Percentiles rank a stretch among this genome's conserved stretches.
phyloP scores from a whole-genome alignment of 495 filamentous ascomycete species.

The Daldinia loculata region DNA sequence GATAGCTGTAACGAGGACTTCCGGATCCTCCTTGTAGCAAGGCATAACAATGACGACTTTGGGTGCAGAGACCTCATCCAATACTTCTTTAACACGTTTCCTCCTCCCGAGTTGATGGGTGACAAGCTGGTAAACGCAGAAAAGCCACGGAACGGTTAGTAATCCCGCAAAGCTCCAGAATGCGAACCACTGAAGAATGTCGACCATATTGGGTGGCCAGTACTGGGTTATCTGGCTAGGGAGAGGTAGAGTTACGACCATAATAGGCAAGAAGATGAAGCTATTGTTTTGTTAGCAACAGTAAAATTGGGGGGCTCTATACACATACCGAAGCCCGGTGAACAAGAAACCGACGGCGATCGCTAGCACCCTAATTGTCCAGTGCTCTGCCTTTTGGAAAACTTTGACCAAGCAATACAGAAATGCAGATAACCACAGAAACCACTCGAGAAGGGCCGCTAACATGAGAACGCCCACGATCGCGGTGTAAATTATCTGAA shows the following conservation, averaged over 20 bases:
- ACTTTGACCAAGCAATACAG: constrained; percentile 91
- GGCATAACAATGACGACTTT: constrained; percentile 99
- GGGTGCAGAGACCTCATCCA: constrained; percentile 86
- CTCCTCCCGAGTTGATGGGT: constrained; percentile 84
- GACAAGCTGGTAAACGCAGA: constrained; percentile 89
- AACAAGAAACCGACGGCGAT: constrained; percentile 79
- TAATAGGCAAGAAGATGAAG: constrained; percentile 87
- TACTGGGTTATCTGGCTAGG: constrained; percentile 73
- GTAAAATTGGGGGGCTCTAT: not conserved
- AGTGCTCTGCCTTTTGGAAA: constrained; percentile 87
- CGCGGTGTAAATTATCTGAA: constrained; percentile 72
- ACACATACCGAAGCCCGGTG: constrained; percentile 72
- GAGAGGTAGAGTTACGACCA: constrained; percentile 92
- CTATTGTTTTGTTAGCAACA: constrained; percentile 54
- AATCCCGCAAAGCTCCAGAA: constrained; percentile 93
- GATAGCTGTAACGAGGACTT: constrained; percentile 84
- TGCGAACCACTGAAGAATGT: constrained; percentile 89
- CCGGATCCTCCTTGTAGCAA: constrained; percentile 92
- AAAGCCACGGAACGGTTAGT: constrained; percentile 87
- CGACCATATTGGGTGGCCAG: constrained; percentile 73
- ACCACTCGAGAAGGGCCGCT: constrained; percentile 90
- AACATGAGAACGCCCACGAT: constrained; percentile 86
- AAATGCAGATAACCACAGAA: constrained; percentile 92
- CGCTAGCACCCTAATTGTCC: constrained; percentile 79
- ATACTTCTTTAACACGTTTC: constrained; percentile 80